These are phyloP conservation scores for Elongisporangium anandrum DNA, from an alignment of 352 stramenopile species.

Conservation along the genomic window DNA sequence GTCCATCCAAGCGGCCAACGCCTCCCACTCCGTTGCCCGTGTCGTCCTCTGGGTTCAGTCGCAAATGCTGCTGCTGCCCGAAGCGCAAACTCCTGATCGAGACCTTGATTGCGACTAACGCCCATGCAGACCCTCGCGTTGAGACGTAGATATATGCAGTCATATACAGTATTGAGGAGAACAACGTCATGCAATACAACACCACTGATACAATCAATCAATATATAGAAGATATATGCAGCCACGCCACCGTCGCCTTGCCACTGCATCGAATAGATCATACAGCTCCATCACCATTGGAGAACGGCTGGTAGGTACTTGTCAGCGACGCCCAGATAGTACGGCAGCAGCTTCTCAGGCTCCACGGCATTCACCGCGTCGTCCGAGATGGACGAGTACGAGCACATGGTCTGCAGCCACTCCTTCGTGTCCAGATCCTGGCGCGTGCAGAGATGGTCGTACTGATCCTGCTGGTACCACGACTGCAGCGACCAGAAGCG, in stretches of 20 bases:
- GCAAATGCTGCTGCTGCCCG: not conserved
- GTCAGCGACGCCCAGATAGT: constrained; percentile 60
- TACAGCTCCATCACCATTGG: constrained; percentile 48
- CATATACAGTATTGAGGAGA: not conserved
- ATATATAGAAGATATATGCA: not conserved
- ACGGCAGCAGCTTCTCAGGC: constrained; percentile 40
- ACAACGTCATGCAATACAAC: not conserved
- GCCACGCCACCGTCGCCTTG: not conserved
- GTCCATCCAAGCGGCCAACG: not conserved
- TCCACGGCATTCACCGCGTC: constrained; percentile 27
- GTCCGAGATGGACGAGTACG: constrained; percentile 34
- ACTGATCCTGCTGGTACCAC: constrained; percentile 58
- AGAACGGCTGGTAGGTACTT: constrained; percentile 72
- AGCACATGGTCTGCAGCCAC: constrained; percentile 46
- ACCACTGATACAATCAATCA: not conserved
- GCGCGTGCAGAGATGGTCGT: constrained; percentile 35
- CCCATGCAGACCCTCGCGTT: not conserved
- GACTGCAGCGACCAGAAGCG: constrained; percentile 76
- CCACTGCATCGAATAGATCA: not conserved
- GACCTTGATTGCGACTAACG: not conserved
- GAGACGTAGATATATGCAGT: not conserved
- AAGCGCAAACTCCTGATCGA: not conserved
- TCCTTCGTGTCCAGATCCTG: constrained; percentile 63
- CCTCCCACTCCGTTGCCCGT: not conserved
- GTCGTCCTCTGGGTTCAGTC: not conserved